Evolutionary conservation across 768 basidiomycete species (phyloP), one percentile per base, ranked within the genome.

Genomic region (Leucocoprinus leucothites): DNA sequence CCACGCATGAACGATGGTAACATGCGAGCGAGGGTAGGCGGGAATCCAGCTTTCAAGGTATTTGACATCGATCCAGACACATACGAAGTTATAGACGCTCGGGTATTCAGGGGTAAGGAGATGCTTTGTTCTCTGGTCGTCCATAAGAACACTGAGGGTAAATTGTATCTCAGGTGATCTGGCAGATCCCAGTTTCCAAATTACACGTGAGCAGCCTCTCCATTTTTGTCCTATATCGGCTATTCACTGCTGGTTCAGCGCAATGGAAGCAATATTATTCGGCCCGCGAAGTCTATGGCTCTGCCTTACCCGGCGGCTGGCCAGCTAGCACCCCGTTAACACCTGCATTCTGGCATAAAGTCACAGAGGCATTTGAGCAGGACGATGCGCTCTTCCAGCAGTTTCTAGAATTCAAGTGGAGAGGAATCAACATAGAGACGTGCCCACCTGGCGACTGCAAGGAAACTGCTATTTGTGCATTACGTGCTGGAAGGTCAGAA

Each of bases 21-120:
- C 13, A n/a, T 3, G 13, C 36, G 3, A 36, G 8, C 2, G 34
- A 13, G 19, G 40, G 7, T 52, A 84, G 82, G 71, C 54, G 80
- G 75, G 31, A 82, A 82, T 60, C 82, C 77, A 2, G 77, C 76
- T 11, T 85, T 79, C 70, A 79, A 80, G 49, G 66, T 84, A 0
- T 85, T 85, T 63, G 84, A 85, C 49, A 70, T 87, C 24, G 85
- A 87, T 61, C 82, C 83, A 2, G 82, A 83, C 56, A 84, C 83
- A 7, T 85, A 79, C 59, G 85, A 85, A 60, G 65, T 87, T 47
- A 81, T 86, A 78, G 84, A 87, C 58, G 69, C 74, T 3, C 71
- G 71, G 11, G 79, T 78, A 0, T 82, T 78, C 63, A 68, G 71
- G 47, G 73, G 82, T 83, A 48, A 18, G 6, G 45, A n/a, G 22